Base-by-base conservation (phyloP, 441 rosid genomes). In the Pelargonium citronellum region DNA sequence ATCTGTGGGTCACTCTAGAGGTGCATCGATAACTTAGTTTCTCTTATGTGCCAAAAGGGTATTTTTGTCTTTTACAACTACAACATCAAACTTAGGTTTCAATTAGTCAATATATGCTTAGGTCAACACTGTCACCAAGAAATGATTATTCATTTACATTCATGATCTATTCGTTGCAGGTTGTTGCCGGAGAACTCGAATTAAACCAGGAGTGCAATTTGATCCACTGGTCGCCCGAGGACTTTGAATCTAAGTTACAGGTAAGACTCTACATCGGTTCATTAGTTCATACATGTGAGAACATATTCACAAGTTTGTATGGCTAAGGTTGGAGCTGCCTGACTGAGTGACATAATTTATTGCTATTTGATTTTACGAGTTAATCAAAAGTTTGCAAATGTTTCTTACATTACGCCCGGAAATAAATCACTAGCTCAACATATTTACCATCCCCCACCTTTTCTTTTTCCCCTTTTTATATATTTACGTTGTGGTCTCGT, bases 131-230 rank as follows among this genome's bases (percentile, higher is more conserved):
- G 8, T 15, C 58, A 15, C 16, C 39, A 34, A 34, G 39, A 34
- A 34, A 15, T 13, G 19, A 51, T 5, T 15, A 5, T 51, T n/a
- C 16, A 3, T 13, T n/a, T 13, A 51, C 58, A 51, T 51, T 49
- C 30, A 46, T 20, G 49, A 64, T 70, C 64, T 66, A 57, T 39
- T 68, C 69, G 58, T 75, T 71, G 72, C 83, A 95, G 99, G 96
- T 92, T 79, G 95, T 95, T 75, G 98, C 99, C 8, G 99, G 99
- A 71, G 98, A 95, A 85, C 91, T 95, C 44, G 99, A 95, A 82
- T 80, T 86, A 71, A 91, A 88, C 76, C 91, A 91, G 60, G 99
- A 92, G 81, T 91, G 88, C 79, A 91, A 88, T 72, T 78, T 87
- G 80, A 76, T 95, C 91, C 89, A 88, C 73, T 95, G 99, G 98